A percentile compares a stretch with the other conserved stretches of the same genome.
Conservation (phyloP, 2,329 filamentous ascomycete species). For the Aureobasidium melanogenum region DNA sequence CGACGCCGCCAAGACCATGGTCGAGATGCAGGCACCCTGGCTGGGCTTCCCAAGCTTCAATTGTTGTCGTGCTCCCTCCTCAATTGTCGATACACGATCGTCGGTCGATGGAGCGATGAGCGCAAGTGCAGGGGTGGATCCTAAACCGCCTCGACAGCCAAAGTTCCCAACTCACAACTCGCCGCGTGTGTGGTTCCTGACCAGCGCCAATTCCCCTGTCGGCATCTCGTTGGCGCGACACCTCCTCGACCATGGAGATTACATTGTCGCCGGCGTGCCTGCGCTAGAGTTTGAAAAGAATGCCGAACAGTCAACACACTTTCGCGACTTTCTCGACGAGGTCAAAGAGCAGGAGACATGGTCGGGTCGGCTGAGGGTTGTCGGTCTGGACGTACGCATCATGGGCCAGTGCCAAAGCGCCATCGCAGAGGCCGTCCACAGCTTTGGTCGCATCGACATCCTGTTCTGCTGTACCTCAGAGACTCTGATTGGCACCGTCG, state of each 20-base stretch:
- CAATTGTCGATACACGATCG: background rate
- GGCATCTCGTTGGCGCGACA: slow-evolving; percentile 73
- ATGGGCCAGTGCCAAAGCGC: slow-evolving; percentile 72
- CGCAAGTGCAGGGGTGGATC: slow-evolving; percentile 13
- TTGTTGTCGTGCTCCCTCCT: background rate
- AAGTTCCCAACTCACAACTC: slow-evolving; percentile 53
- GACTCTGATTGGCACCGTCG: slow-evolving; percentile 81
- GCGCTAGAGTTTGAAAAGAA: slow-evolving; percentile 67
- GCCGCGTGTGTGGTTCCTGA: slow-evolving; percentile 88
- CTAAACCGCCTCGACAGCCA: slow-evolving; percentile 28
- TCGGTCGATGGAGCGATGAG: slow-evolving; percentile 1
- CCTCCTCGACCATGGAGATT: slow-evolving; percentile 84
- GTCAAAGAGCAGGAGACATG: slow-evolving; percentile 58
- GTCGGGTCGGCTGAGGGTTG: slow-evolving; percentile 64
- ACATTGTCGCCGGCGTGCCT: slow-evolving; percentile 74
- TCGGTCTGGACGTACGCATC: slow-evolving; percentile 50
- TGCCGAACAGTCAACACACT: slow-evolving; percentile 62
- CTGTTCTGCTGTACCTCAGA: slow-evolving; percentile 83
- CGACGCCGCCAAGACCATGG: background rate
- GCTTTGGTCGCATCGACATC: slow-evolving; percentile 83
- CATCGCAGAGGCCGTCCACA: slow-evolving; percentile 73
- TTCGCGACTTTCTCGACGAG: slow-evolving; percentile 65
- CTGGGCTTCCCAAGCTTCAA: background rate
- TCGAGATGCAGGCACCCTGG: background rate
- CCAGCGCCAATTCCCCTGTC: slow-evolving; percentile 75